Percentiles rank a stretch among this genome's conserved stretches.
phyloP scores from a whole-genome alignment of 495 filamentous ascomycete species.

The Margaritispora aquatica region DNA sequence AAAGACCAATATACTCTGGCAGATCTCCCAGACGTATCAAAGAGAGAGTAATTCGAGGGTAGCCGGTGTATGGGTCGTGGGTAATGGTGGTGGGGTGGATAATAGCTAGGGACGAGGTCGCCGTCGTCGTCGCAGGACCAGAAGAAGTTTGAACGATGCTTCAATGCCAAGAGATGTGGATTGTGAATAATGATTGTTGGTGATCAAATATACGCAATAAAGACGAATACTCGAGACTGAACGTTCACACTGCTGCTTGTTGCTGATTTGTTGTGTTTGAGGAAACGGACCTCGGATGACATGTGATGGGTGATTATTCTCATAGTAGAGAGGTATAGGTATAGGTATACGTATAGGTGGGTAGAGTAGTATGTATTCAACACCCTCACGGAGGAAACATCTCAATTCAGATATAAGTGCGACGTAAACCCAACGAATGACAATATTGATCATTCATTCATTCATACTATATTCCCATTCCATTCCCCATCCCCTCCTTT shows the following conservation, averaged over 20 bases:
- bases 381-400: too few relatives aligned
- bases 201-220: conserved; percentile 1
- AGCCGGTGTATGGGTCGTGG: conserved; percentile 11
- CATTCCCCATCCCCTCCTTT: neutral
- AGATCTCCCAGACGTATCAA: conserved; percentile 18
- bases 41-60: conserved; percentile 23
- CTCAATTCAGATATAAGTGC: too few relatives aligned
- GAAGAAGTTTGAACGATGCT: conserved; percentile 3
- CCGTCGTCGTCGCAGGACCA: conserved; percentile 10
- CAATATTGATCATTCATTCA: too few relatives aligned
- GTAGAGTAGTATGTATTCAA: too few relatives aligned
- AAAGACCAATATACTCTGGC: conserved; percentile 17
- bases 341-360: too few relatives aligned
- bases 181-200: conserved; percentile 9
- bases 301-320: neutral
- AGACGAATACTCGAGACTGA: neutral
- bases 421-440: too few relatives aligned
- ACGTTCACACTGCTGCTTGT: too few relatives aligned
- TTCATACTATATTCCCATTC: too few relatives aligned
- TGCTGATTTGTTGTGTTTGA: too few relatives aligned
- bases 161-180: neutral
- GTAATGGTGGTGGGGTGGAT: neutral
- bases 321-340: too few relatives aligned
- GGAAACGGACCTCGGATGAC: neutral
- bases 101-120: conserved; percentile 11